These are phyloP conservation scores for Fusarium robinianum DNA, from an alignment of 2,329 filamentous ascomycete genomes.

Conservation along the genomic window DNA sequence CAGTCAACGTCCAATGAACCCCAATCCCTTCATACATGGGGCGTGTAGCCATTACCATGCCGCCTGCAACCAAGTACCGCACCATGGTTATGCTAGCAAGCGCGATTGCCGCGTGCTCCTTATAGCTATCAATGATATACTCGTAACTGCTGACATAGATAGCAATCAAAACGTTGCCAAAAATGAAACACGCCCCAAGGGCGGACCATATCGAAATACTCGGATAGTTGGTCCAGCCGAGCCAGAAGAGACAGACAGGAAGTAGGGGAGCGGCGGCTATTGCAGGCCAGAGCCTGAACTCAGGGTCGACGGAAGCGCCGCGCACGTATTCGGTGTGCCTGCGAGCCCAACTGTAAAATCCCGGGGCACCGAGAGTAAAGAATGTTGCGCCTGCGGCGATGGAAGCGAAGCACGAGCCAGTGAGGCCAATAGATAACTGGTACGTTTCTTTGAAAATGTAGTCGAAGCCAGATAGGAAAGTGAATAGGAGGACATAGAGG, in stretches of 20 bases:
- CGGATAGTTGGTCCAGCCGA: slow-evolving; percentile 56
- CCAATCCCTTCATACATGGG: slow-evolving; percentile 47
- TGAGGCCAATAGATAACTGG: slow-evolving; percentile 48
- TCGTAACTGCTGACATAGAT: slow-evolving; percentile 57
- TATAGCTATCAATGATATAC: slow-evolving; percentile 63
- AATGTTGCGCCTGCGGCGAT: slow-evolving; percentile 47
- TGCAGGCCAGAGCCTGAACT: slow-evolving; percentile 57
- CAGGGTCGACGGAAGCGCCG: slow-evolving; percentile 50
- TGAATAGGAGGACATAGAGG: slow-evolving; percentile 51
- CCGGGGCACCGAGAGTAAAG: slow-evolving; percentile 47
- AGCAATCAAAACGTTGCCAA: slow-evolving; percentile 55
- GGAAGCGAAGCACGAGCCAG: slow-evolving; percentile 52
- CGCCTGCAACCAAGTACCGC: slow-evolving; percentile 43
- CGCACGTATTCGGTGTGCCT: slow-evolving; percentile 48
- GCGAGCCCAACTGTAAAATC: slow-evolving; percentile 51
- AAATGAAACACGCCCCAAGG: slow-evolving; percentile 54
- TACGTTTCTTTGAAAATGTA: slow-evolving; percentile 57
- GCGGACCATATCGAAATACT: slow-evolving; percentile 54
- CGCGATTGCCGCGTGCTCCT: slow-evolving; percentile 51
- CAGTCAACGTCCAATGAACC: slow-evolving; percentile 48
- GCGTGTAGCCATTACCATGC: slow-evolving; percentile 45
- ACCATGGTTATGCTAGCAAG: slow-evolving; percentile 41
- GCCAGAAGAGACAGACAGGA: slow-evolving; percentile 60
- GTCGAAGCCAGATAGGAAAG: slow-evolving; percentile 54
- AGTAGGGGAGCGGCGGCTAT: slow-evolving; percentile 56